phyloP scores from a whole-genome alignment of 2,329 filamentous ascomycete genomes.

The Microcyclosporella mali region DNA sequence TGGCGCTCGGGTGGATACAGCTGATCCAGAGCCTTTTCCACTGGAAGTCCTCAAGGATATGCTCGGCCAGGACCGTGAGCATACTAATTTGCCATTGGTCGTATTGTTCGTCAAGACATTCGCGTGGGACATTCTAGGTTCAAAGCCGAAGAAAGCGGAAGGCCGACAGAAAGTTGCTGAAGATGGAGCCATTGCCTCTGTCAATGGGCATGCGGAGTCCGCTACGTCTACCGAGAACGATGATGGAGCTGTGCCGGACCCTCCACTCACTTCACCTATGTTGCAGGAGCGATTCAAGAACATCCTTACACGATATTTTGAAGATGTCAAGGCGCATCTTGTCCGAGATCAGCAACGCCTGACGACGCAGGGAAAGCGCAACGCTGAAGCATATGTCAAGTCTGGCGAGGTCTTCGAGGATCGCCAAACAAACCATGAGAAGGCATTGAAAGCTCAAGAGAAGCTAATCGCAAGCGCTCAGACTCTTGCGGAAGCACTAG shows the following conservation, averaged over 20 bases:
- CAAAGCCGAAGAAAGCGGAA: conserved; percentile 64
- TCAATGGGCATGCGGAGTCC: conserved; percentile 47
- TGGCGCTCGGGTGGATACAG: conserved; percentile 51
- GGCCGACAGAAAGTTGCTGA: conserved; percentile 79
- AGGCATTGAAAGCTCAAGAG: conserved; percentile 85
- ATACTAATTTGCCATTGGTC: conserved; percentile 81
- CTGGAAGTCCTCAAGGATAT: conserved; percentile 97
- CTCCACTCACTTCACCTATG: conserved; percentile 68
- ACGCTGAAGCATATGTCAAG: conserved; percentile 96
- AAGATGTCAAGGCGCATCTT: conserved; percentile 85
- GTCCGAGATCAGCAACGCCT: conserved; percentile 88
- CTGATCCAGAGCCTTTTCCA: conserved; percentile 82
- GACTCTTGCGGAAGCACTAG: conserved; percentile 78
- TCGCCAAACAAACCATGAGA: conserved; percentile 91
- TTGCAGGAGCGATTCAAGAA: conserved; percentile 80
- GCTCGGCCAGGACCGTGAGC: conserved; percentile 86
- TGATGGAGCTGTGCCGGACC: conserved; percentile 52
- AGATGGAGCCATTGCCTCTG: conserved; percentile 60
- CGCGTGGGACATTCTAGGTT: conserved; percentile 87
- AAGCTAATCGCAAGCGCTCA: conserved; percentile 86
- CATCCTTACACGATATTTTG: conserved; percentile 80
- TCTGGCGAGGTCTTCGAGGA: conserved; percentile 98
- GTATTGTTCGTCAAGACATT: conserved; percentile 96
- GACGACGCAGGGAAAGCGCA: conserved; percentile 78
- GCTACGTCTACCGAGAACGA: conserved; percentile 48